phyloP scores from a whole-genome alignment of 2,329 filamentous ascomycete genomes.

The Epichloe brachyelytri region DNA sequence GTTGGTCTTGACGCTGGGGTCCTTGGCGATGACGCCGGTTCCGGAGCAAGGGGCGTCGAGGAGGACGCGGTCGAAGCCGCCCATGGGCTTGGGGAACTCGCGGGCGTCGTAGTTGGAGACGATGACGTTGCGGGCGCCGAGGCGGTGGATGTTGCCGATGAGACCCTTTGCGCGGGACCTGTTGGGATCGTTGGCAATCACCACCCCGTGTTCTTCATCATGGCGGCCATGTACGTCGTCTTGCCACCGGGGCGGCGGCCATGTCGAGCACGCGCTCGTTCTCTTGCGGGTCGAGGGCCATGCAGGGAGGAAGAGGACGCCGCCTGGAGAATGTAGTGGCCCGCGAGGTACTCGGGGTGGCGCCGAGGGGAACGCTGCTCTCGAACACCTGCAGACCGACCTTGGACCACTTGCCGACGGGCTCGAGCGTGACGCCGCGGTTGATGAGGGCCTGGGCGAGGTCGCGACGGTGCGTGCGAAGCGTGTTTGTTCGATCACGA shows the following conservation, averaged over 20 bases:
- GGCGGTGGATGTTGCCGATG: slow-evolving; percentile 93
- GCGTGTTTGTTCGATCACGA: slow-evolving; percentile 96
- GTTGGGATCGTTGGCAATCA: slow-evolving; percentile 95
- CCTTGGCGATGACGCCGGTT: slow-evolving; percentile 95
- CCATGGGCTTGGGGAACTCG: slow-evolving; percentile 87
- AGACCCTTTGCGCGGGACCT: slow-evolving; percentile 90
- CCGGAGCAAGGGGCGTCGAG: slow-evolving; percentile 94
- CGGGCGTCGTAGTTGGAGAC: slow-evolving; percentile 93
- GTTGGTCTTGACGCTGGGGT: slow-evolving; percentile 94
- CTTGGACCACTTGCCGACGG: slow-evolving; percentile 97
- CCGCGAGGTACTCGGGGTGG: slow-evolving; percentile 92
- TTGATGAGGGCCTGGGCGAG: slow-evolving; percentile 91
- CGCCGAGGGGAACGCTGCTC: slow-evolving; percentile 70
- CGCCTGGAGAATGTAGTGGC: slow-evolving; percentile 95
- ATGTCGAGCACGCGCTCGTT: slow-evolving; percentile 76
- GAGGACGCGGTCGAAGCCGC: slow-evolving; percentile 87
- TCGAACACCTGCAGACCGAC: slow-evolving; percentile 96
- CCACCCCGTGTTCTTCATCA: slow-evolving; percentile 63
- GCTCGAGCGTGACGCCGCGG: slow-evolving; percentile 88
- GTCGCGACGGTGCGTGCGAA: slow-evolving; percentile 63
- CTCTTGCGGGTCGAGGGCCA: slow-evolving; percentile 91
- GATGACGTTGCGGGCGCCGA: slow-evolving; percentile 86
- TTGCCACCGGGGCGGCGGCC: slow-evolving; percentile 17
- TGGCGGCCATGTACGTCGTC: slow-evolving; percentile 53
- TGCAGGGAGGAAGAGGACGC: slow-evolving; percentile 92